Evolutionary conservation across 768 basidiomycete genomes (phyloP), one percentile per base, ranked within the genome.

Genomic region (Sarcomyxa edulis): DNA sequence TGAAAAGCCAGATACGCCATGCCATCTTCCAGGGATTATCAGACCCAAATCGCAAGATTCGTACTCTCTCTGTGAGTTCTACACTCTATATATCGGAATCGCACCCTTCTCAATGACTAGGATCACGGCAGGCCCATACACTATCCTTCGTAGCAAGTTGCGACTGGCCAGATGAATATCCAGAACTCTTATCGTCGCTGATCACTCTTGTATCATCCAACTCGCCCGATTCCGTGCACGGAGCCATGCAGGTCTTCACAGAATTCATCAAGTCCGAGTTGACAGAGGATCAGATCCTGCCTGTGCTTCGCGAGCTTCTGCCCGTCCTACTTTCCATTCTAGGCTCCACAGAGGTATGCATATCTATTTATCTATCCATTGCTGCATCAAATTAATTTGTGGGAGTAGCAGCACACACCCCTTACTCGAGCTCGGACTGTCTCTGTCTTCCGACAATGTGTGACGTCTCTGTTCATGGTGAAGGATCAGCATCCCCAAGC

Each of bases 111-210:
- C 16, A 19, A 25, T 11, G 32, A 21, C 20, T 12, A 7, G 12
- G 30, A n/a, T 11, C 12, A n/a, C 22, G 15, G 19, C 36, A 95
- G 90, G 95, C 94, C 3, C 86, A 84, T 48, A 83, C 84, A 3
- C 62, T 98, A 16, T 95, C 95, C 9, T 78, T 78, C 1, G 84
- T 97, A 43, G 92, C 95, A 20, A 82, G 82, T 46, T 84, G 80
- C 48, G 93, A 97, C 64, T 97, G 92, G 90, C 95, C 94, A 7
- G 93, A 96, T 61, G 90, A 94, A 69, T 98, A 90, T 56, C 90
- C 94, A 0, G 81, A 86, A 32, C 75, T 97, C n/a, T 71, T 97
- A 24, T 68, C 68, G 30, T 68, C 74, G 31, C 74, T 99, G 14
- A 79, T 98, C 44, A 60, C 62, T 23, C 75, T 95, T 7, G 72